phyloP scores from a whole-genome alignment of 2,329 filamentous ascomycete genomes.

The Calycina herbarum region DNA sequence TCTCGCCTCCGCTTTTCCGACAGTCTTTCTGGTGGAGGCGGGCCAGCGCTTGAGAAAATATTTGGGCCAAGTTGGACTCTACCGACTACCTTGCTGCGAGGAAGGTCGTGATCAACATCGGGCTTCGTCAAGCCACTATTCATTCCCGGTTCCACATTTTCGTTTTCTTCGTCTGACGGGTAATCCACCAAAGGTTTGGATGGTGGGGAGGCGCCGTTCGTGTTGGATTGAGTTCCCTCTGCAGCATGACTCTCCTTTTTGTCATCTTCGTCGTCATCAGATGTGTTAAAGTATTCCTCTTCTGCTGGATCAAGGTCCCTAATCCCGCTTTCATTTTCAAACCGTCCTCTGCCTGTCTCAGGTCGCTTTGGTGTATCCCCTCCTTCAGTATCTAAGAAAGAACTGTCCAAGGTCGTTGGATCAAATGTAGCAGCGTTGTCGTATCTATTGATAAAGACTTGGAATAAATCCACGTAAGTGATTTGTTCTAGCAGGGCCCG shows the following conservation, averaged over 20 bases:
- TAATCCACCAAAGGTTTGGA: conserved; percentile 86
- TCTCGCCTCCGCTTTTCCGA: conserved; percentile 89
- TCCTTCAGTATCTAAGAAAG: conserved; percentile 71
- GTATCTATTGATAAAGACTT: conserved; percentile 71
- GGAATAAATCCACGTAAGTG: conserved; percentile 83
- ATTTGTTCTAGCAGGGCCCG: conserved; percentile 74
- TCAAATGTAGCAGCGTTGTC: conserved; percentile 75
- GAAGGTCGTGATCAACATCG: conserved; percentile 24
- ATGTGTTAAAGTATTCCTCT: conserved; percentile 91
- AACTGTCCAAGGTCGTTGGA: conserved; percentile 58
- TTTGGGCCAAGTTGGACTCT: conserved; percentile 24
- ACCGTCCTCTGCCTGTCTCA: conserved; percentile 52
- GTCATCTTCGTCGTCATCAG: conserved; percentile 80
- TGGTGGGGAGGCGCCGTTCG: conserved; percentile 63
- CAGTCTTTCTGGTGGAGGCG: conserved; percentile 68
- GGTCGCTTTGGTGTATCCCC: conserved; percentile 44
- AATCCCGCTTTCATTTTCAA: conserved; percentile 62
- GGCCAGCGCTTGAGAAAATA: conserved; percentile 33
- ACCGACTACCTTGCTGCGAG: conserved; percentile 19
- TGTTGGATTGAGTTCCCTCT: conserved; percentile 38
- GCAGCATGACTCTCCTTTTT: conserved; percentile 37
- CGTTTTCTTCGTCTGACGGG: conserved; percentile 83
- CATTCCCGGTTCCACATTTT: conserved; percentile 56
- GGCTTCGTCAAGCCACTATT: conserved; percentile 13
- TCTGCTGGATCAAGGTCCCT: conserved; percentile 83